phyloP scores from a whole-genome alignment of 208 protist species.

The Leishmania amazonensis region DNA sequence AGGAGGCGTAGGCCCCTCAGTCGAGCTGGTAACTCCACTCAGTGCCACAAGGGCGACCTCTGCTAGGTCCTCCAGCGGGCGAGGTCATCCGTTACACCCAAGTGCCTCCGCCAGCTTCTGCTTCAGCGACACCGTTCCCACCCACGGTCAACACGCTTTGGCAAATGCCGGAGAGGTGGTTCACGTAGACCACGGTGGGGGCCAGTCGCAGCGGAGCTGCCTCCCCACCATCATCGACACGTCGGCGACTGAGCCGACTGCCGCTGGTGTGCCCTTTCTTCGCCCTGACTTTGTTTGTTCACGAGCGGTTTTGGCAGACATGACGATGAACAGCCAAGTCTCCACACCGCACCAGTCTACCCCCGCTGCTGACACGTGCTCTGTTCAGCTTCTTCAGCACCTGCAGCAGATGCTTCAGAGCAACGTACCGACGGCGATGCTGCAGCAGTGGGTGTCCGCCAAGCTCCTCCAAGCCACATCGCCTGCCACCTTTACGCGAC shows the following conservation, averaged over 20 bases:
- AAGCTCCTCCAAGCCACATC: slow-evolving; percentile 15
- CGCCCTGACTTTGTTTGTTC: too few species aligned
- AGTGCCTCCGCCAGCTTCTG: neutral
- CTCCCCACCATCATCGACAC: neutral
- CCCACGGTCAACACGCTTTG: neutral
- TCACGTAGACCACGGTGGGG: neutral
- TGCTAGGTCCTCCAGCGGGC: neutral
- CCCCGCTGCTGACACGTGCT: neutral
- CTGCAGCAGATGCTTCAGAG: slow-evolving; percentile 27
- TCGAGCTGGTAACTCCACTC: neutral
- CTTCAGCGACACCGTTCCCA: neutral
- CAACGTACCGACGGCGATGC: slow-evolving; percentile 4
- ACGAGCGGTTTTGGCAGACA: neutral
- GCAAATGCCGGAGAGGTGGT: neutral
- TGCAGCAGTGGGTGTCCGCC: slow-evolving; percentile 30
- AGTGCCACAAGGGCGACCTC: neutral
- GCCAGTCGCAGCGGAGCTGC: neutral
- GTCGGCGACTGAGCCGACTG: neutral
- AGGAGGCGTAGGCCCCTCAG: neutral
- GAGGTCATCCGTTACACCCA: neutral
- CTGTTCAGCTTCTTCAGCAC: slow-evolving; percentile 22
- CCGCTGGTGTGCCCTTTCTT: neutral
- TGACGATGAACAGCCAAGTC: neutral
- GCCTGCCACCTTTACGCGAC: neutral
- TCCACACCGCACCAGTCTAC: neutral